Conservation (phyloP, 768 basidiomycete species). For the Amanita muscaria region DNA sequence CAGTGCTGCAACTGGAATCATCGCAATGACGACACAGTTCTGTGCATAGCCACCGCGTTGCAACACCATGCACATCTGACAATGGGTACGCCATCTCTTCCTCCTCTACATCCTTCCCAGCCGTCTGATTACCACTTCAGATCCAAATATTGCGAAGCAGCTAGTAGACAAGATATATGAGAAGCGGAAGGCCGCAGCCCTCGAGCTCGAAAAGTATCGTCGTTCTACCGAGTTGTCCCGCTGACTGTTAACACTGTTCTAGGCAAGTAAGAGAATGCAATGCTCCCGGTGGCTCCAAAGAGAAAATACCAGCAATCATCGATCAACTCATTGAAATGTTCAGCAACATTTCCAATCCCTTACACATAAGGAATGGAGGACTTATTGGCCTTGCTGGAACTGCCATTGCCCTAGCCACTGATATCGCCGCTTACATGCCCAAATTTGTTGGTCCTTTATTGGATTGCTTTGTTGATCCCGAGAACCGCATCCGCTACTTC, state of each 20-base stretch:
- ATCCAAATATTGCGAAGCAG: slow-evolving; percentile 68
- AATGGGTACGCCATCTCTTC: slow-evolving; percentile 5
- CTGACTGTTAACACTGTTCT: slow-evolving; percentile 3
- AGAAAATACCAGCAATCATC: slow-evolving; percentile 78
- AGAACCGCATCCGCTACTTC: slow-evolving; percentile 94
- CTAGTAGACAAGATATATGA: slow-evolving; percentile 93
- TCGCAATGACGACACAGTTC: slow-evolving; percentile 6
- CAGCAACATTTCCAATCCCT: slow-evolving; percentile 67
- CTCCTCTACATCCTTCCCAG: neutral
- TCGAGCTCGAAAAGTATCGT: slow-evolving; percentile 87
- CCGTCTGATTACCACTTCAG: slow-evolving; percentile 27
- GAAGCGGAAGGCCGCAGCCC: slow-evolving; percentile 90
- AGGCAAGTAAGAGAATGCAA: slow-evolving; percentile 86
- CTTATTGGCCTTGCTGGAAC: slow-evolving; percentile 94
- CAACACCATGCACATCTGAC: neutral
- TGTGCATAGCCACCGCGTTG: slow-evolving; percentile 11
- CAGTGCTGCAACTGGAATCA: slow-evolving; percentile 16
- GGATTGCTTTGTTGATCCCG: slow-evolving; percentile 86
- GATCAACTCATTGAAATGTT: slow-evolving; percentile 96
- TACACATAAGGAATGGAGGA: slow-evolving; percentile 90
- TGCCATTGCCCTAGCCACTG: slow-evolving; percentile 92
- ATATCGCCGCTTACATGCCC: slow-evolving; percentile 90
- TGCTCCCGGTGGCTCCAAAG: slow-evolving; percentile 61
- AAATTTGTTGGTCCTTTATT: slow-evolving; percentile 86
- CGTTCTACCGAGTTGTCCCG: neutral